Percentiles rank a stretch among this genome's conserved stretches.
These are phyloP conservation scores for Leucosporidium yakuticum DNA, from an alignment of 768 basidiomycete genomes.

Conservation along the genomic window DNA sequence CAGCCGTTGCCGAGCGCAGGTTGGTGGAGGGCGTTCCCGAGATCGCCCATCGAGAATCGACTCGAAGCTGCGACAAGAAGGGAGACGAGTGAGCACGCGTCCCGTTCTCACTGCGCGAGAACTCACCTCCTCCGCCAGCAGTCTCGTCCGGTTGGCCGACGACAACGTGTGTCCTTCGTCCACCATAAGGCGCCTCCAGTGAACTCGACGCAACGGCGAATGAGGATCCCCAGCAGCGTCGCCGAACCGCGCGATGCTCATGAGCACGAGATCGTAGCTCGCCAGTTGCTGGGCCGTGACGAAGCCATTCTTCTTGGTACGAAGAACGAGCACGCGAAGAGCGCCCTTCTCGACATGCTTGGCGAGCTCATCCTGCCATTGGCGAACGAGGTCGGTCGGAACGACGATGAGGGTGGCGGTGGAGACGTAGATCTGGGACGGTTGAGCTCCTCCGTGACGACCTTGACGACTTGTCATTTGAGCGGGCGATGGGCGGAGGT, in stretches of 20 bases:
- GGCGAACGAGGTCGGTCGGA: slow-evolving; percentile 40
- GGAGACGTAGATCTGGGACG: slow-evolving; percentile 37
- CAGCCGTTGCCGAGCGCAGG: slow-evolving; percentile 25
- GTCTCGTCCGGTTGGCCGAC: slow-evolving; percentile 9
- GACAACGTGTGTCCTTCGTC: slow-evolving; percentile 34
- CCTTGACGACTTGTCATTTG: slow-evolving; percentile 34
- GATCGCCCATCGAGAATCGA: slow-evolving; percentile 32
- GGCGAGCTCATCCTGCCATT: slow-evolving; percentile 41
- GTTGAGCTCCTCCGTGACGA: not conserved
- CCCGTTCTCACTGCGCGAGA: not conserved
- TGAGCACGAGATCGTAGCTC: slow-evolving; percentile 38
- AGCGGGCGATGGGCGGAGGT: slow-evolving; percentile 1
- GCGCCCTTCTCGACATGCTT: slow-evolving; percentile 36
- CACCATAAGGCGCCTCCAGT: slow-evolving; percentile 35
- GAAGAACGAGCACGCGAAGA: slow-evolving; percentile 34
- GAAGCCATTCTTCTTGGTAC: slow-evolving; percentile 33
- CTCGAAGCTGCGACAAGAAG: slow-evolving; percentile 23
- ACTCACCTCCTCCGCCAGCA: slow-evolving; percentile 23
- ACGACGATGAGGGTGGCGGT: slow-evolving; percentile 42
- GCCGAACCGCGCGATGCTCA: slow-evolving; percentile 22
- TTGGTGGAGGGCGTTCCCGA: slow-evolving; percentile 37
- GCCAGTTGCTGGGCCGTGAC: slow-evolving; percentile 34
- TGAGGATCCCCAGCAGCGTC: slow-evolving; percentile 17
- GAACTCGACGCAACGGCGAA: slow-evolving; percentile 20
- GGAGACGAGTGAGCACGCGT: not conserved